These are phyloP conservation scores for Cicer judaicum DNA, from an alignment of 306 rosid species.

Conservation along the genomic window DNA sequence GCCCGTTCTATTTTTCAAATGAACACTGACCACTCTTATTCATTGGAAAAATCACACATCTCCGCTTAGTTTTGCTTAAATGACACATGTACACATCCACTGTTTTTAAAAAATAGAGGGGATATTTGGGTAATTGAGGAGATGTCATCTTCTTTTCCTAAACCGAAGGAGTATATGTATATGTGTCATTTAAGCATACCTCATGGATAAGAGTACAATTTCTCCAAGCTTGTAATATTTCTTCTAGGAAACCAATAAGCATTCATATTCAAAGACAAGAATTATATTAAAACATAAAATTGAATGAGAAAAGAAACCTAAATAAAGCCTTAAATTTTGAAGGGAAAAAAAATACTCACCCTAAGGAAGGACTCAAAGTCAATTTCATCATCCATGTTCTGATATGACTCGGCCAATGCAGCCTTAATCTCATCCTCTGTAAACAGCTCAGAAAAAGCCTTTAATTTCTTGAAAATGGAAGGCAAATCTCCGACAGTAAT, in stretches of 20 bases:
- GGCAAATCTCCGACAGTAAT: constrained; percentile 74
- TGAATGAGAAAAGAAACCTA: constrained; percentile 2
- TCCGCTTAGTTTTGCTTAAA: not conserved
- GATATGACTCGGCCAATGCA: constrained; percentile 56
- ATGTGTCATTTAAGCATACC: constrained; percentile 2
- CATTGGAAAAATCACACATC: not conserved
- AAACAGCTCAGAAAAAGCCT: constrained; percentile 62
- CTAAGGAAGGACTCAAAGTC: constrained; percentile 89
- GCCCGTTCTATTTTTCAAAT: not conserved
- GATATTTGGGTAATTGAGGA: not conserved
- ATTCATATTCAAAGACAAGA: not conserved
- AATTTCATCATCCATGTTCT: constrained; percentile 65
- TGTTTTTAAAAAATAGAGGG: not conserved
- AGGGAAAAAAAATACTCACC: constrained; percentile 54
- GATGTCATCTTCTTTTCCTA: not conserved
- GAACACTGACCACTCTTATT: constrained; percentile 4
- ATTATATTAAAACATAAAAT: not conserved
- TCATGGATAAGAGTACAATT: not conserved
- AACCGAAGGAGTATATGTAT: not conserved
- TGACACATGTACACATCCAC: not conserved
- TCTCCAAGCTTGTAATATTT: not conserved
- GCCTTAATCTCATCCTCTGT: constrained; percentile 75
- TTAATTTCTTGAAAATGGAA: constrained; percentile 63
- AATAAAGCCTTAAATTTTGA: constrained; percentile 3
- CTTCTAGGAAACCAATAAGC: not conserved